phyloP scores from a whole-genome alignment of 169 alveolate genomes.

The Eimeria sp. region DNA sequence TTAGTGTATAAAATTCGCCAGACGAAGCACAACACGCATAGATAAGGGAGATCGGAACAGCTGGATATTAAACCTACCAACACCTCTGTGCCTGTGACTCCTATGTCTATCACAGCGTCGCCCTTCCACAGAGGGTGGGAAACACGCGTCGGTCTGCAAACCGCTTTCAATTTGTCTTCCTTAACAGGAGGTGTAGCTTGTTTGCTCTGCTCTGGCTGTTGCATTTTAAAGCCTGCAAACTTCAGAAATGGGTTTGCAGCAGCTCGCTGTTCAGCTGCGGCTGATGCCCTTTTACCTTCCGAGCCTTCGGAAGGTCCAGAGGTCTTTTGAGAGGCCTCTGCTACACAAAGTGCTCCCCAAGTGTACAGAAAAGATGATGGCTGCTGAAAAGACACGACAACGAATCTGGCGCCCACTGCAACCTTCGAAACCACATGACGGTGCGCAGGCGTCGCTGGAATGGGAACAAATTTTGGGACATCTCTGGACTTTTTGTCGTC shows the following conservation, averaged over 20 bases:
- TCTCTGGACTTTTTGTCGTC: conserved; percentile 65
- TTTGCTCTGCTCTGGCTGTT: conserved; percentile 38
- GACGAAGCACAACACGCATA: too few species aligned
- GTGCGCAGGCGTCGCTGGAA: conserved; percentile 40
- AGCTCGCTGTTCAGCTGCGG: conserved; percentile 21
- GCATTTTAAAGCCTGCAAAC: conserved; percentile 24
- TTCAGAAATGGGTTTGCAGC: conserved; percentile 57
- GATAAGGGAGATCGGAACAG: not conserved
- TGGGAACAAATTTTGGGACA: conserved; percentile 62
- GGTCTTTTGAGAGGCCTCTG: conserved; percentile 21
- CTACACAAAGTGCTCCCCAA: conserved; percentile 75
- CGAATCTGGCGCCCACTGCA: conserved; percentile 80
- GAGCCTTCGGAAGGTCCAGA: not conserved
- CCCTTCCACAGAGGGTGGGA: conserved; percentile 73
- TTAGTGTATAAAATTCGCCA: not conserved
- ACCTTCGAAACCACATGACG: conserved; percentile 72
- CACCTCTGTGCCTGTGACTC: conserved; percentile 33
- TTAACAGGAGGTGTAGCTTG: not conserved
- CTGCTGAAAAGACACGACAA: conserved; percentile 71
- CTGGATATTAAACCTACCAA: not conserved
- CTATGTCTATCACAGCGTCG: conserved; percentile 47
- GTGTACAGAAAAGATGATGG: conserved; percentile 63
- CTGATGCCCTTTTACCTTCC: conserved; percentile 23
- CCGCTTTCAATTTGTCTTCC: conserved; percentile 21
- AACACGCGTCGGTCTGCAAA: conserved; percentile 67